Evolutionary conservation across 1,284 basidiomycete species (phyloP).

Genomic region (Cerioporus squamosus): DNA sequence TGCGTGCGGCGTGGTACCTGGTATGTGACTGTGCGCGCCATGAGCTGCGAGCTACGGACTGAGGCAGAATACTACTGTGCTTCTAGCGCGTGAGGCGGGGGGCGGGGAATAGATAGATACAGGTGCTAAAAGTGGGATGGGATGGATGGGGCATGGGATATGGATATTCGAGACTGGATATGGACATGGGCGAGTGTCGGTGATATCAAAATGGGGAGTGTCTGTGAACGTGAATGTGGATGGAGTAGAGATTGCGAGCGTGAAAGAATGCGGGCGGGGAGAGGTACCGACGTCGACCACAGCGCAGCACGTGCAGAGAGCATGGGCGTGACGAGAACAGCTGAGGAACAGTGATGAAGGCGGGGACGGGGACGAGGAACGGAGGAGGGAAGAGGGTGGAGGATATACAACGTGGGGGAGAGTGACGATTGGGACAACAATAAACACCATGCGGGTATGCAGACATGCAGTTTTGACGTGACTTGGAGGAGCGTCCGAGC

Average conservation of each 20-base stretch:
- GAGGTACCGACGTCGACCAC: neutral
- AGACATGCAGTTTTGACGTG: conserved; percentile 20
- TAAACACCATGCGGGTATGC: conserved; percentile 26
- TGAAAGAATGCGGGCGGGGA: neutral
- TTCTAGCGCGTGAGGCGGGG: conserved; percentile 13
- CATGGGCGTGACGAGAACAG: neutral
- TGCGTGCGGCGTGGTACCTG: neutral
- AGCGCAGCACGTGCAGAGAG: neutral
- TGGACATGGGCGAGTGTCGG: conserved; percentile 5
- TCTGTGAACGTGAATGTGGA: neutral
- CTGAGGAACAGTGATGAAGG: neutral
- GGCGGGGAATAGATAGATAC: conserved; percentile 21
- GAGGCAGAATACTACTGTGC: conserved; percentile 17
- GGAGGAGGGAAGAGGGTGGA: conserved; percentile 6
- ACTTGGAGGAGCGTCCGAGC: conserved; percentile 16
- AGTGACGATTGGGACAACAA: conserved; percentile 23
- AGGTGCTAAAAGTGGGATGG: neutral
- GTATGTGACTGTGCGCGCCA: conserved; percentile 4
- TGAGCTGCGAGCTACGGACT: neutral
- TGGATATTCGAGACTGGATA: conserved; percentile 4
- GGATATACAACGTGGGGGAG: conserved; percentile 11
- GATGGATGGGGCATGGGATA: too few species aligned
- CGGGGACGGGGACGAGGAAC: conserved; percentile 1
- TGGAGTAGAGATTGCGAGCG: conserved; percentile 3
- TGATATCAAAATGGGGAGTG: neutral